Percentiles rank a stretch among this genome's conserved stretches.
phyloP scores from a whole-genome alignment of 1,139 yeast genomes.

The Saccharomycopsis crataegensis region DNA sequence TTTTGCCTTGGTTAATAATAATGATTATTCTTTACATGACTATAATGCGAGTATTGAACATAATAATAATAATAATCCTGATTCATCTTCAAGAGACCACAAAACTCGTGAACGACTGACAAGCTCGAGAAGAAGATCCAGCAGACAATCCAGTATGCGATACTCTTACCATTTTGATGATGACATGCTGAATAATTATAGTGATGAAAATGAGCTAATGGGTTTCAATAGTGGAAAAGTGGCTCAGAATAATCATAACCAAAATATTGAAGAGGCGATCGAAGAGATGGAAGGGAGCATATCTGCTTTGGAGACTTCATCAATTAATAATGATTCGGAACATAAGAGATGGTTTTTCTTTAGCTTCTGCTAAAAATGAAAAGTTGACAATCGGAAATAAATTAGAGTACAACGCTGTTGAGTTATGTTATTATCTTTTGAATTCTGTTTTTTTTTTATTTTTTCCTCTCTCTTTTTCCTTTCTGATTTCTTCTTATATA shows the following conservation, averaged over 20 bases:
- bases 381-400: neutral
- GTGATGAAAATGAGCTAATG: too few relatives aligned
- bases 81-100: neutral
- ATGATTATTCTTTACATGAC: neutral
- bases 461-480: too few relatives aligned
- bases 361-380: constrained; percentile 1
- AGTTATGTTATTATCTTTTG: too few relatives aligned
- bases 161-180: neutral
- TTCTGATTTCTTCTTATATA: too few relatives aligned
- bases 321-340: neutral
- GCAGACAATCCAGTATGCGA: neutral
- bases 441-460: too few relatives aligned
- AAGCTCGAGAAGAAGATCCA: neutral
- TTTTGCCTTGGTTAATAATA: constrained; percentile 5
- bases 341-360: constrained; percentile 9
- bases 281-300: too few relatives aligned
- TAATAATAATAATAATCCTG: neutral
- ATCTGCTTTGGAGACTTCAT: too few relatives aligned
- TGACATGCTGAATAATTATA: too few relatives aligned
- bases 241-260: too few relatives aligned
- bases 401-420: too few relatives aligned
- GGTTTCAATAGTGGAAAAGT: too few relatives aligned
- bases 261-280: too few relatives aligned
- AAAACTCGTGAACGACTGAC: neutral
- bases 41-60: neutral